Evolutionary conservation across 202 grass and related monocot genomes (phyloP).

Genomic region (Bolboschoenoplectus hybrid): DNA sequence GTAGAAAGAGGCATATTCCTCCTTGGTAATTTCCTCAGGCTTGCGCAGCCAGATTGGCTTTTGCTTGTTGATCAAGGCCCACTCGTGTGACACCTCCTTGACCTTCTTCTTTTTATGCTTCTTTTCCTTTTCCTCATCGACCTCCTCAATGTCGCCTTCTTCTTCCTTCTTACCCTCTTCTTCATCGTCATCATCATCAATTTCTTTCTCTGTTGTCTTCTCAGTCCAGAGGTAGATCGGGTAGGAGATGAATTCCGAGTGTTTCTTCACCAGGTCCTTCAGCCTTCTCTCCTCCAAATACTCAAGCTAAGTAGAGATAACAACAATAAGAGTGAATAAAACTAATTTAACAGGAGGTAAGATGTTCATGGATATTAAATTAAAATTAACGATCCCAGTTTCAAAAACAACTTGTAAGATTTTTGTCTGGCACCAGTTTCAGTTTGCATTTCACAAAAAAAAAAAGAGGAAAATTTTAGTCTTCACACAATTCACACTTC

Average conservation of each 20-base stretch:
- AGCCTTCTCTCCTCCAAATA: constrained; percentile 74
- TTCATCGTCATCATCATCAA: constrained; percentile 71
- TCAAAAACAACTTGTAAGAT: no score
- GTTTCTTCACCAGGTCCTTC: constrained; percentile 83
- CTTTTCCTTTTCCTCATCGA: constrained; percentile 43
- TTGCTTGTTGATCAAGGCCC: constrained; percentile 79
- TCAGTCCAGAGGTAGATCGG: constrained; percentile 84
- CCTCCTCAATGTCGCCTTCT: constrained; percentile 57
- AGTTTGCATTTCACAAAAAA: no score
- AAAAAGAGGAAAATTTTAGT: no score
- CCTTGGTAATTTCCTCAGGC: constrained; percentile 49
- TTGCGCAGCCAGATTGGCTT: constrained; percentile 50
- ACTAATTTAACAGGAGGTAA: not conserved
- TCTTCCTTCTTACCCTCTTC: constrained; percentile 43
- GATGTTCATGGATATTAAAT: not conserved
- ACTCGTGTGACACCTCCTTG: constrained; percentile 68
- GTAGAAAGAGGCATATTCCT: constrained; percentile 68
- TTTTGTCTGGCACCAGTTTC: no score
- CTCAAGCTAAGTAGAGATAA: constrained; percentile 48
- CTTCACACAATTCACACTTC: no score
- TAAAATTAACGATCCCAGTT: not conserved
- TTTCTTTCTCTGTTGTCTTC: constrained; percentile 86
- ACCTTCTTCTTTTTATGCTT: constrained; percentile 47
- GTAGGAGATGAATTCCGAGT: constrained; percentile 85
- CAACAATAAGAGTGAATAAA: not conserved